These are phyloP conservation scores for Kluyveromyces lactis DNA, from an alignment of 805 yeast species.

Conservation along the genomic window DNA sequence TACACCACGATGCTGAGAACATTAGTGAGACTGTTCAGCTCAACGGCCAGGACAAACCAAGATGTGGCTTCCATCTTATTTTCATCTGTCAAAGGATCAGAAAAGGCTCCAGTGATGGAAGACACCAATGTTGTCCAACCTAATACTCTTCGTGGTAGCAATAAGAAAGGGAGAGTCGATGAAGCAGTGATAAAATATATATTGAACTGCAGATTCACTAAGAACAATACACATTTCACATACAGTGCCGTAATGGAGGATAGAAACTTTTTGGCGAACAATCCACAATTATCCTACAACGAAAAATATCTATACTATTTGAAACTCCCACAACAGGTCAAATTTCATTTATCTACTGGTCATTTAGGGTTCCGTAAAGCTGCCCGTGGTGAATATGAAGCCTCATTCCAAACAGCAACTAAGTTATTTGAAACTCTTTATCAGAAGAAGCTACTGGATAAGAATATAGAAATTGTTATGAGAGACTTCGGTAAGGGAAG, in stretches of 20 bases:
- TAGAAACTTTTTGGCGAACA: slow-evolving; percentile 45
- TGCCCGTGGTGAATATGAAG: slow-evolving; percentile 89
- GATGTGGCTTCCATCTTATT: slow-evolving; percentile 4
- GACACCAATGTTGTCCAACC: slow-evolving; percentile 2
- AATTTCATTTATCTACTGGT: slow-evolving; percentile 69
- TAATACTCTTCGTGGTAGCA: not conserved
- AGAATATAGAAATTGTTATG: slow-evolving; percentile 66
- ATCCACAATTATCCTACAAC: slow-evolving; percentile 48
- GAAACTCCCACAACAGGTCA: slow-evolving; percentile 69
- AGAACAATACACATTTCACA: slow-evolving; percentile 77
- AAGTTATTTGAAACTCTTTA: slow-evolving; percentile 64
- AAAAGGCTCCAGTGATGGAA: not conserved
- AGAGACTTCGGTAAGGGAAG: slow-evolving; percentile 86
- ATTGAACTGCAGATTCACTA: slow-evolving; percentile 66
- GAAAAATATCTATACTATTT: slow-evolving; percentile 71
- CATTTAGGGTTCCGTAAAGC: slow-evolving; percentile 82
- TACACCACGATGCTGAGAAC: slow-evolving; percentile 7
- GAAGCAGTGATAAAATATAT: slow-evolving; percentile 51
- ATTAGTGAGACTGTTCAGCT: slow-evolving; percentile 14
- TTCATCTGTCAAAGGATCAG: not conserved
- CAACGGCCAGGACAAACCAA: slow-evolving; percentile 4
- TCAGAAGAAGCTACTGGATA: slow-evolving; percentile 48
- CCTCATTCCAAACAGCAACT: slow-evolving; percentile 76
- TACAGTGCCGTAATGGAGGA: slow-evolving; percentile 66
- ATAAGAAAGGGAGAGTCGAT: slow-evolving; percentile 9